These are phyloP conservation scores for Lactifluus pinguis DNA, from an alignment of 768 basidiomycete species.

Conservation along the genomic window DNA sequence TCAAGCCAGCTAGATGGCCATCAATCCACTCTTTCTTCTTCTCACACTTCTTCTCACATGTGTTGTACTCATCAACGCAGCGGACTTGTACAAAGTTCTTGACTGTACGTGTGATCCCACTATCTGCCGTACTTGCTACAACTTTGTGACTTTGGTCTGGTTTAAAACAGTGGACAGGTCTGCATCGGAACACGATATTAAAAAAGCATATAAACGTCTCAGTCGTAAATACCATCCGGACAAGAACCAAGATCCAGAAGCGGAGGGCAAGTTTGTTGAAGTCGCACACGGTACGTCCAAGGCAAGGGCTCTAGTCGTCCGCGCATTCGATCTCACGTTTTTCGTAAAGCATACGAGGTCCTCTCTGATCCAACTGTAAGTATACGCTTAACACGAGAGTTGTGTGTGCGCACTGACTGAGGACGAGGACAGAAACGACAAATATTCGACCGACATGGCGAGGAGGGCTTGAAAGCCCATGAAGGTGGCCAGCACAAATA, in stretches of 20 bases:
- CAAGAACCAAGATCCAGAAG: conserved; percentile 81
- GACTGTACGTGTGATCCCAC: conserved; percentile 51
- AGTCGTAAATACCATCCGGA: conserved; percentile 91
- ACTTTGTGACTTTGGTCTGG: conserved; percentile 12
- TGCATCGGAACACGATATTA: conserved; percentile 82
- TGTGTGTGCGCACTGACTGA: neutral
- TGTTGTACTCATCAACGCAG: conserved; percentile 36
- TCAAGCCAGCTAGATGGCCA: conserved; percentile 22
- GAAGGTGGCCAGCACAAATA: conserved; percentile 73
- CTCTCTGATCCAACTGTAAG: conserved; percentile 72
- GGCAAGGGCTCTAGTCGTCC: neutral
- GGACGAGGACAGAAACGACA: conserved; percentile 84
- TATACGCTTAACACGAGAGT: neutral
- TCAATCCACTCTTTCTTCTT: conserved; percentile 23
- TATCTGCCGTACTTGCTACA: too few species aligned
- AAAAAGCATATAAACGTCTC: conserved; percentile 84
- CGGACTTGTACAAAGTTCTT: conserved; percentile 75
- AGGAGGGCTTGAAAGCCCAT: conserved; percentile 89
- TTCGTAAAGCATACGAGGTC: conserved; percentile 76
- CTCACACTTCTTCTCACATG: conserved; percentile 26
- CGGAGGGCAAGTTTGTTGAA: conserved; percentile 83
- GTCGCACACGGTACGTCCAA: conserved; percentile 68
- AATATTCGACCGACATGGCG: conserved; percentile 92
- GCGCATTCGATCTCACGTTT: conserved; percentile 3
- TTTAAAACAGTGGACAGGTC: conserved; percentile 51